Conservation (phyloP, 2,329 filamentous ascomycete genomes). For the Claviceps digitariae region DNA sequence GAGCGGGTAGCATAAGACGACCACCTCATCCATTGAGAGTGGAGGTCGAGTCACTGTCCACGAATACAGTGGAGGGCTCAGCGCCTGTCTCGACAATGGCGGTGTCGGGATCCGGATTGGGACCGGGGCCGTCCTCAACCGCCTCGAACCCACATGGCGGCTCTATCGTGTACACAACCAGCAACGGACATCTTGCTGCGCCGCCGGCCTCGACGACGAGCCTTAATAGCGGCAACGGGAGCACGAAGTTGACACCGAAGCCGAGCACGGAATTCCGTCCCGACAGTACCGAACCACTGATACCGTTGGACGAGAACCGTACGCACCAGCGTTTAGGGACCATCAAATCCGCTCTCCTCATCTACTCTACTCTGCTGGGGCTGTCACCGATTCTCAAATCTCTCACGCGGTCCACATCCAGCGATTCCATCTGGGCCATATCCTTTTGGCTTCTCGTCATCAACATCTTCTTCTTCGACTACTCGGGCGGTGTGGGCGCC, state of each 20-base stretch:
- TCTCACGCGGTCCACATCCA: slow-evolving; percentile 81
- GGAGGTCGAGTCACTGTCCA: slow-evolving; percentile 14
- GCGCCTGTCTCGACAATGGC: slow-evolving; percentile 17
- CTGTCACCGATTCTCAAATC: slow-evolving; percentile 93
- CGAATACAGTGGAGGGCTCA: slow-evolving; percentile 7
- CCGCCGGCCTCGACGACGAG: slow-evolving; percentile 37
- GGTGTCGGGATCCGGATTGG: slow-evolving; percentile 20
- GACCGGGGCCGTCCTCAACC: slow-evolving; percentile 32
- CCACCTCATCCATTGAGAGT: slow-evolving; percentile 17
- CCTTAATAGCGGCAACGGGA: slow-evolving; percentile 3
- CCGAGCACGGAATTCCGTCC: slow-evolving; percentile 18
- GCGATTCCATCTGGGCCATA: slow-evolving; percentile 95
- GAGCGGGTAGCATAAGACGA: slow-evolving; percentile 24
- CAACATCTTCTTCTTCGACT: slow-evolving; percentile 98
- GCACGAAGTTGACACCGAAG: slow-evolving; percentile 12
- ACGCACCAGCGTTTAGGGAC: slow-evolving; percentile 53
- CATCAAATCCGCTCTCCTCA: slow-evolving; percentile 81
- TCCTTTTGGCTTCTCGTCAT: slow-evolving; percentile 85
- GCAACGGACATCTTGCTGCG: slow-evolving; percentile 31
- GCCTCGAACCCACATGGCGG: slow-evolving; percentile 20
- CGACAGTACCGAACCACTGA: slow-evolving; percentile 10
- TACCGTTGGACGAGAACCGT: slow-evolving; percentile 24
- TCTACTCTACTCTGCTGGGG: slow-evolving; percentile 83
- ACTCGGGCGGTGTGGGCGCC: slow-evolving; percentile 53
- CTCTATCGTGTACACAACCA: not conserved